phyloP scores from a whole-genome alignment of 2,329 filamentous ascomycete species.

The Diaporthe nobilis region DNA sequence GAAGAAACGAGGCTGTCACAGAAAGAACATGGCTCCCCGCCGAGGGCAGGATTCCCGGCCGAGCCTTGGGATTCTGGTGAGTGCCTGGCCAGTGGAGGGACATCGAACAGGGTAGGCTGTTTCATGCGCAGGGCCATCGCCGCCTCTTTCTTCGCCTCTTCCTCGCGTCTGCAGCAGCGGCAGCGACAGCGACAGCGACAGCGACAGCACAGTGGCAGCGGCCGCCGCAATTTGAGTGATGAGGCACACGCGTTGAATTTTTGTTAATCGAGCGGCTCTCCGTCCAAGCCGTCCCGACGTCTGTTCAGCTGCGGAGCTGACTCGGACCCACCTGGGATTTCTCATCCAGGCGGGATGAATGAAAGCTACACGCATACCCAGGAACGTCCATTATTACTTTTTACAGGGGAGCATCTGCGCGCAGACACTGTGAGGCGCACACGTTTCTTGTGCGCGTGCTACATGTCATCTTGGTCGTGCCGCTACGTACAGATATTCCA shows the following conservation, averaged over 20 bases:
- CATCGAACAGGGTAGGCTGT: constrained; percentile 11
- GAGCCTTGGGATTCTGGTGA: constrained; percentile 2
- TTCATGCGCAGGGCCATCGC: constrained; percentile 19
- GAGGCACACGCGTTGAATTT: neutral
- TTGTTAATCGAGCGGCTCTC: constrained; percentile 5
- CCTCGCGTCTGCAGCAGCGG: neutral
- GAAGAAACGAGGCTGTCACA: constrained; percentile 25
- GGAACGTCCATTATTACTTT: neutral
- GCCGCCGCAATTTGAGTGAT: neutral
- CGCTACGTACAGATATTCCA: neutral
- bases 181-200: neutral
- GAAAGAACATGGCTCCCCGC: constrained; percentile 18
- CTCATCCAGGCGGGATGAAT: neutral
- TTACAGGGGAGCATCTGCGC: neutral
- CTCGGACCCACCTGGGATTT: constrained; percentile 13
- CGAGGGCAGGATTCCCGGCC: constrained; percentile 26
- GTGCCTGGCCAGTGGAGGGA: constrained; percentile 4
- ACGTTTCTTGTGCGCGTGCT: neutral
- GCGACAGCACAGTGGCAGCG: neutral
- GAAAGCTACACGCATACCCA: neutral
- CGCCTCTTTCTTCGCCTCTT: neutral
- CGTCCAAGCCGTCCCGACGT: neutral
- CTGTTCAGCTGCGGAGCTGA: constrained; percentile 25
- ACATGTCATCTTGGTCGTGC: constrained; percentile 12
- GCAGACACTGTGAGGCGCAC: constrained; percentile 19